phyloP scores from a whole-genome alignment of 352 stramenopile genomes.

The Pythium aquatile region DNA sequence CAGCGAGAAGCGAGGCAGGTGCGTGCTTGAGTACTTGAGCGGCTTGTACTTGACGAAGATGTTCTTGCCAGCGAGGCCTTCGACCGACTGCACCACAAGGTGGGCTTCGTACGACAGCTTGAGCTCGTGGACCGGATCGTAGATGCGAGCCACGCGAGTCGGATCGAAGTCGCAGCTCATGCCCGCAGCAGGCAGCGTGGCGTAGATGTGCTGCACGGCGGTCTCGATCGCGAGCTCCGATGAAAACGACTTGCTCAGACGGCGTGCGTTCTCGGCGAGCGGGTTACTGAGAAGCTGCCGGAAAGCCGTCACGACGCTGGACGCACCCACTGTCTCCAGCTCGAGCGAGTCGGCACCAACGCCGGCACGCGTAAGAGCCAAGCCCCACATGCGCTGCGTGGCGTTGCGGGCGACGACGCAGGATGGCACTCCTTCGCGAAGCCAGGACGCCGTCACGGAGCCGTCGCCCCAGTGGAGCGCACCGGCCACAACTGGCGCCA shows the following conservation, averaged over 20 bases:
- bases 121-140: slow-evolving; percentile 54
- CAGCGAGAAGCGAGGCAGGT: slow-evolving; percentile 50
- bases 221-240: slow-evolving; percentile 39
- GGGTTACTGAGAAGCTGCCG: slow-evolving; percentile 34
- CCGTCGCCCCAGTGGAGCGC: slow-evolving; percentile 58
- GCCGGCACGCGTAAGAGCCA: slow-evolving; percentile 43
- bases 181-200: slow-evolving; percentile 50
- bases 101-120: slow-evolving; percentile 78
- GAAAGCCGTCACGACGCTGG: slow-evolving; percentile 47
- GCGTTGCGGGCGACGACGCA: slow-evolving; percentile 47
- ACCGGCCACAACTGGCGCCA: slow-evolving; percentile 39
- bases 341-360: slow-evolving; percentile 41
- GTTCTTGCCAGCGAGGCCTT: slow-evolving; percentile 7
- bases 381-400: slow-evolving; percentile 52
- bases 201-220: slow-evolving; percentile 60
- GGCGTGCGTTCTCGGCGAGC: slow-evolving; percentile 37
- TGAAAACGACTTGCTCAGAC: slow-evolving; percentile 41
- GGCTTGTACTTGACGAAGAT: slow-evolving; percentile 73
- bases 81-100: slow-evolving; percentile 53
- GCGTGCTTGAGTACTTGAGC: slow-evolving; percentile 59
- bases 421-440: slow-evolving; percentile 42
- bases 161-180: slow-evolving; percentile 79
- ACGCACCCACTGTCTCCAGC: slow-evolving; percentile 32
- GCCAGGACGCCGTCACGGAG: slow-evolving; percentile 50
- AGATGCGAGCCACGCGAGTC: slow-evolving; percentile 59